Evolutionary conservation across 2,329 filamentous ascomycete species (phyloP).

Genomic region (Hymenoscyphus fructigenus): DNA sequence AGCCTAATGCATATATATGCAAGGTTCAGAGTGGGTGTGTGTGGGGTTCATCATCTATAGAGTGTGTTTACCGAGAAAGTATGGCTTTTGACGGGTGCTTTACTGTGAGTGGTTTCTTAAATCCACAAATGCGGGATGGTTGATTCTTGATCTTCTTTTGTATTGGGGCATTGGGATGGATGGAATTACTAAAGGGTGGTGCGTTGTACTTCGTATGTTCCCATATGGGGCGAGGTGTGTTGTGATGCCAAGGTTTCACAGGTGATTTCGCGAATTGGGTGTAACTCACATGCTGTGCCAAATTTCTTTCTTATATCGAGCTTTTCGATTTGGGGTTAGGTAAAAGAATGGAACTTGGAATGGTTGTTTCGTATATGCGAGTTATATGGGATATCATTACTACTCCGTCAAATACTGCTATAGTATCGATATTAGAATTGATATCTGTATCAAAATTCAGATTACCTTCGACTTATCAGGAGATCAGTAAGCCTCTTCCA

Average conservation of each 20-base stretch:
- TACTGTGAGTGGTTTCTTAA: no score
- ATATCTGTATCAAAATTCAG: no score
- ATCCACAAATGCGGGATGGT: no score
- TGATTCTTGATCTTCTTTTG: no score
- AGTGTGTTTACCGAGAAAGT: not conserved
- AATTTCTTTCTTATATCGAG: not conserved
- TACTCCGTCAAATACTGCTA: no score
- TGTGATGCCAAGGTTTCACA: not conserved
- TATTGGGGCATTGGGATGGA: not conserved
- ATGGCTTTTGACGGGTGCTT: no score
- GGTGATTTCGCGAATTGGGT: not conserved
- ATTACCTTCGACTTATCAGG: no score
- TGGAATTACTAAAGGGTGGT: not conserved
- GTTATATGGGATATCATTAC: no score
- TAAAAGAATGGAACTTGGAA: not conserved
- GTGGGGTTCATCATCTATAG: not conserved
- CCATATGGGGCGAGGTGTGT: not conserved
- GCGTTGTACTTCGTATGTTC: not conserved
- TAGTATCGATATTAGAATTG: no score
- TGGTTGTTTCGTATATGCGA: not conserved
- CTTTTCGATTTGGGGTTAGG: not conserved
- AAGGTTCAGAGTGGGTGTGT: not conserved
- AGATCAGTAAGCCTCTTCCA: no score
- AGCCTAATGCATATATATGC: no score
- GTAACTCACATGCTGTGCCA: not conserved